These are phyloP conservation scores for Fagopyrum tataricum DNA, from an alignment of 148 eudicot genomes.

Conservation along the genomic window DNA sequence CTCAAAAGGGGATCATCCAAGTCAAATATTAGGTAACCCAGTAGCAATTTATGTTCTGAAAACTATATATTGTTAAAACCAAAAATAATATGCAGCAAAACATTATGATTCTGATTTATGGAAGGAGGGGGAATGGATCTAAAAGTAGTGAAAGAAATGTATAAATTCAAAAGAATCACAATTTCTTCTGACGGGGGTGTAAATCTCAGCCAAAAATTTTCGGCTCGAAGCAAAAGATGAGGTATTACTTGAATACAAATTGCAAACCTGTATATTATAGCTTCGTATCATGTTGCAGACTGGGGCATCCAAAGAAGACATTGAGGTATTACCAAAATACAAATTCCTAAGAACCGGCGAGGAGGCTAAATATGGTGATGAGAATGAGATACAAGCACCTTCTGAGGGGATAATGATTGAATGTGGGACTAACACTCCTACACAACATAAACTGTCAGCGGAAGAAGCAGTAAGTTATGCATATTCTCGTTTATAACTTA, in stretches of 20 bases:
- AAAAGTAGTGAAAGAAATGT: not conserved
- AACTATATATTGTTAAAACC: not conserved
- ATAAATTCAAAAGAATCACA: not conserved
- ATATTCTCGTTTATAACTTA: not conserved
- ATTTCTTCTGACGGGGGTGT: too few species aligned
- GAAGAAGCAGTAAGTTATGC: constrained; percentile 55
- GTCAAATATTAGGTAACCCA: constrained; percentile 3
- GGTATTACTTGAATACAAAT: too few species aligned
- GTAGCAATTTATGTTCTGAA: not conserved
- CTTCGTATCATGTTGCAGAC: constrained; percentile 24
- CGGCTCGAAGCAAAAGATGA: not conserved
- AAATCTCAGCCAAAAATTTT: not conserved
- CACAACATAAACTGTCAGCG: constrained; percentile 26
- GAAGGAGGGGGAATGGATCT: not conserved
- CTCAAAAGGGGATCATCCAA: not conserved
- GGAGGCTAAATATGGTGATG: constrained; percentile 21
- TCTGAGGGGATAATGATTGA: constrained; percentile 50
- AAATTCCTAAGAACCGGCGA: constrained; percentile 33
- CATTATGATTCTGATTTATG: not conserved
- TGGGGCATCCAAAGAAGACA: constrained; percentile 65
- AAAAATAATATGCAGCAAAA: not conserved
- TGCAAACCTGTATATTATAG: not conserved
- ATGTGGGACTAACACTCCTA: constrained; percentile 47
- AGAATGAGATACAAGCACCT: constrained; percentile 31
- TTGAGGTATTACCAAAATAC: constrained; percentile 45